Conservation (phyloP, 495 filamentous ascomycete species). For the Cryomyces minteri region DNA sequence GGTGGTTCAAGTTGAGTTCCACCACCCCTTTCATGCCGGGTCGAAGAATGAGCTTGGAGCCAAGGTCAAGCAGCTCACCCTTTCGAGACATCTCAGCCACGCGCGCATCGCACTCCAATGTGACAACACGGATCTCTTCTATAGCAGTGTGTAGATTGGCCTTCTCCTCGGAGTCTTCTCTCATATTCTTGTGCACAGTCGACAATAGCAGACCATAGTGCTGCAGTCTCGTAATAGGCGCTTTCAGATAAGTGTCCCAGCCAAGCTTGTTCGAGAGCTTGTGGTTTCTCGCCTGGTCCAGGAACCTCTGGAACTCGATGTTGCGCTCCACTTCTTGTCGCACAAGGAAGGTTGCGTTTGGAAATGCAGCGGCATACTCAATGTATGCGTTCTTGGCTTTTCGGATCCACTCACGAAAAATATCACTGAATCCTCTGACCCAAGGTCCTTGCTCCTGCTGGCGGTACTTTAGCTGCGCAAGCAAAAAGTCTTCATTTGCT, state of each 20-base stretch:
- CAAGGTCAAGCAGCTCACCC: constrained; percentile 76
- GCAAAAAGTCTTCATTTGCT: constrained; percentile 84
- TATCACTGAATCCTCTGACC: constrained; percentile 85
- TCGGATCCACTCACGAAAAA: constrained; percentile 96
- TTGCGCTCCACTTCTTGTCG: constrained; percentile 75
- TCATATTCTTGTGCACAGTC: constrained; percentile 72
- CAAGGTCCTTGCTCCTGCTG: constrained; percentile 95
- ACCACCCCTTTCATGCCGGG: constrained; percentile 69
- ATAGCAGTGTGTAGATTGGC: constrained; percentile 67
- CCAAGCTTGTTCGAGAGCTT: constrained; percentile 69
- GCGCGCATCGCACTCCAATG: constrained; percentile 78
- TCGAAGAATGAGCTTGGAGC: constrained; percentile 60
- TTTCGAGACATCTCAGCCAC: constrained; percentile 91
- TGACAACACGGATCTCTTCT: constrained; percentile 88
- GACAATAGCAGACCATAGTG: constrained; percentile 70
- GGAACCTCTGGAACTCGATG: constrained; percentile 67
- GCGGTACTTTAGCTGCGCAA: constrained; percentile 90
- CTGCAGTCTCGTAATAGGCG: constrained; percentile 83
- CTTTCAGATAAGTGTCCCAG: constrained; percentile 89
- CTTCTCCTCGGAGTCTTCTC: constrained; percentile 76
- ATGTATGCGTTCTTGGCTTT: constrained; percentile 82
- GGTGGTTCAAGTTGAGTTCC: constrained; percentile 77
- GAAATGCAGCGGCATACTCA: constrained; percentile 79
- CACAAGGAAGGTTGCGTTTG: constrained; percentile 64
- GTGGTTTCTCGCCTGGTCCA: constrained; percentile 60